These are phyloP conservation scores for Starmerella bombi DNA, from an alignment of 805 yeast species.

Conservation along the genomic window DNA sequence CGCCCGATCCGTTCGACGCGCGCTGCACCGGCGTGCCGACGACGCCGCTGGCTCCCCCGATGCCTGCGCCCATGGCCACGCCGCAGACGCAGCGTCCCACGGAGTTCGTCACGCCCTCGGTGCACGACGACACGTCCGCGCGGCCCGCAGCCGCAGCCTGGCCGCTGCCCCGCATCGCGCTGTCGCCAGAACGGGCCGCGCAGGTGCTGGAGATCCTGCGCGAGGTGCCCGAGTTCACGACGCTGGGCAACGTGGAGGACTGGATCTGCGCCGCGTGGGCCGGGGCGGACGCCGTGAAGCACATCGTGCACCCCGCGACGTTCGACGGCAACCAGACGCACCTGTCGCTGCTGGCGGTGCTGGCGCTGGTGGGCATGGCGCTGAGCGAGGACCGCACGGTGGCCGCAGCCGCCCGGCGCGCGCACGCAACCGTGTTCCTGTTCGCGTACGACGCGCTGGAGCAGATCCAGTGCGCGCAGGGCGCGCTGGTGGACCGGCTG, in stretches of 20 bases:
- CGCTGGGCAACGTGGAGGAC: neutral
- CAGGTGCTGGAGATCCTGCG: slow-evolving; percentile 3
- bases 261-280: slow-evolving; percentile 20
- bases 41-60: neutral
- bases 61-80: neutral
- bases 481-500: slow-evolving; percentile 8
- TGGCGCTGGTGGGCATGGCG: slow-evolving; percentile 25
- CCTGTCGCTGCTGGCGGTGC: slow-evolving; percentile 21
- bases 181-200: slow-evolving; percentile 5
- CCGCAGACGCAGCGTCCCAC: too few species aligned
- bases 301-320: slow-evolving; percentile 24
- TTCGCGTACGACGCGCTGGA: slow-evolving; percentile 19
- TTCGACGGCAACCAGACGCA: slow-evolving; percentile 22
- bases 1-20: neutral
- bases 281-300: slow-evolving; percentile 16
- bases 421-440: slow-evolving; percentile 18
- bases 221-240: neutral
- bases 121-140: too few species aligned
- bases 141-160: neutral
- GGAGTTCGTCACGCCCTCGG: too few species aligned
- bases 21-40: neutral
- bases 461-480: neutral
- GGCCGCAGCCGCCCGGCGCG: slow-evolving; percentile 14
- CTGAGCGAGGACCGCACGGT: slow-evolving; percentile 13
- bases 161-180: neutral